Evolutionary conservation across 2,329 filamentous ascomycete genomes (phyloP), one percentile per base, ranked within the genome.

Genomic region (Hypoxylon sp.): DNA sequence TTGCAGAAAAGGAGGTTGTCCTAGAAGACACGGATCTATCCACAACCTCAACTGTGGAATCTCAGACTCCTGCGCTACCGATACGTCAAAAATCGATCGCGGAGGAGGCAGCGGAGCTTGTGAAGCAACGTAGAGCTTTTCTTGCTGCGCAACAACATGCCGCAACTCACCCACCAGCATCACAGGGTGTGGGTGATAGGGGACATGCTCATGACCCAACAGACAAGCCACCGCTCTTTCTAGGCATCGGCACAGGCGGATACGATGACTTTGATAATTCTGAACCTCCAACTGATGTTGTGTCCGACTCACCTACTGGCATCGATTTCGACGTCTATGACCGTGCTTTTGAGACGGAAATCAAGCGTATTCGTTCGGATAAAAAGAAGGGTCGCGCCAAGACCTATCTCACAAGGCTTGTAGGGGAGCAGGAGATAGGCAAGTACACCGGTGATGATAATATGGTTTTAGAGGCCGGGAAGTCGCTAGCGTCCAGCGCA

Each of bases 291-390:
- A 60, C 77, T 49, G 77, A 75, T 43, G 78, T 91, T 3, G 90
- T 97, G 43, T 93, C 92, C 30, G 94, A 97, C 79, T 97, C 93
- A 1, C 95, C 95, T 2, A 91, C 91, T 0, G 91, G 90, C 1
- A 92, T 93, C 5, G 93, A 97, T 66, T 93, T 93, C 73, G 90
- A 96, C 75, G 91, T 98, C 63, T 98, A 97, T 78, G 93, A 97
- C 78, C 89, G 87, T 0, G 95, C 95, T 0, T 98, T 97, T 77
- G 89, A 93, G 75, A 88, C 92, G 67, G 93, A 98, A 80, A 95
- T 98, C 74, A 81, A 79, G 72, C 75, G 81, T 28, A 82, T 79
- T 64, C 77, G 80, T 23, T 76, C 79, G 14, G 75, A 80, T 49
- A 77, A 79, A 56, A 74, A 72, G 36, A 77, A 76, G 17, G 67